Evolutionary conservation across 169 alveolate species (phyloP), one percentile per base, ranked within the genome.

Genomic region (Besnoitia besnoiti): DNA sequence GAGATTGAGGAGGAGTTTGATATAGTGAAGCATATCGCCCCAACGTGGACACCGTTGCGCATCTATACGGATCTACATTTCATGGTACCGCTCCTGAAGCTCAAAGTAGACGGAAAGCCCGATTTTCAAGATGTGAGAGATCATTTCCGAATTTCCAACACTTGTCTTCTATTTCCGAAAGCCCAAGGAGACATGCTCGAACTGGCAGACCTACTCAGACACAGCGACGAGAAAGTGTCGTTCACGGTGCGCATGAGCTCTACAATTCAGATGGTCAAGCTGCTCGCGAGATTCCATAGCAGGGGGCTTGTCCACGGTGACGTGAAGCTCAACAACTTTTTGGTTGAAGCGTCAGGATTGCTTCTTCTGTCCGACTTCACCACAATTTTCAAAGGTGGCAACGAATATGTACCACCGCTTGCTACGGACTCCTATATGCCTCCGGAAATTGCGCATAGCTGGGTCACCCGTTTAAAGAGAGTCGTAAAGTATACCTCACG

Each of bases 351-450:
- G 33, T 73, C 84, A 16, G 84, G 84, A 39, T 73, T 73, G 40
- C 84, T 73, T 73, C 46, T 73, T 5, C 84, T 73, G 19, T 73
- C 84, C 24, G 84, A 73, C 46, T 73, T 73, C 84, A 73, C 84
- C 16, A 8, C 16, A 73, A 39, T 73, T 39, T 7, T 73, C 44
- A 27, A 44, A 12, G 24, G 27, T 39, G 33, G 33, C 33, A 21
- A 10, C 27, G 33, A 14, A 7, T 3, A 33, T 30, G 19, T 8
- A 30, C 84, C 84, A 73, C 84, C 42, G 19, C 46, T 39, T 27
- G 40, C 33, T 14, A 73, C 84, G 30, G 84, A 5, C 19, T 5
- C 44, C 33, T 73, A 37, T 33, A 73, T 73, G 84, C 19, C 84
- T 21, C 84, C 84, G 16, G 84, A 73, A 73, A 73, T 73, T 4